Percentiles rank a stretch among this genome's conserved stretches.
These are phyloP conservation scores for Solanum rostratum DNA, from an alignment of 257 asterid genomes.

Conservation along the genomic window DNA sequence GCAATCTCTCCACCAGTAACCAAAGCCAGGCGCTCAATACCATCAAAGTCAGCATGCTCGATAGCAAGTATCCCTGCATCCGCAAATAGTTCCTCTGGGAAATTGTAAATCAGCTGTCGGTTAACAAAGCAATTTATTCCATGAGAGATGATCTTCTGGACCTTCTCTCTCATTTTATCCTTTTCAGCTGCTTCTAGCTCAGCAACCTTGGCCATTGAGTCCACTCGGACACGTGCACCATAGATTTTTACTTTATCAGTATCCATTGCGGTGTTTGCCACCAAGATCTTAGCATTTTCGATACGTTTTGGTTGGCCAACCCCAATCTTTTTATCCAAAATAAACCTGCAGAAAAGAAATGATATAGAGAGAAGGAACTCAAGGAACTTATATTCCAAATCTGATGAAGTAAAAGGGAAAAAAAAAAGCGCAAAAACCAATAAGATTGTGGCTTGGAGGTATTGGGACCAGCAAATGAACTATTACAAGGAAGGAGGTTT, in stretches of 20 bases:
- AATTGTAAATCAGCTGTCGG: constrained; percentile 78
- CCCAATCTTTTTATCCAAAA: constrained; percentile 88
- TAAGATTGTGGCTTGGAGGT: background rate
- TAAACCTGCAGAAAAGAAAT: constrained; percentile 41
- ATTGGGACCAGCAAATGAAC: background rate
- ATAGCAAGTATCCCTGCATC: constrained; percentile 91
- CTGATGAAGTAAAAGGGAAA: background rate
- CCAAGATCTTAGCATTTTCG: constrained; percentile 83
- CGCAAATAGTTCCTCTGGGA: constrained; percentile 86
- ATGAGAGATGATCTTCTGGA: constrained; percentile 72
- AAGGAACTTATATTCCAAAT: background rate
- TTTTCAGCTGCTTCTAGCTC: constrained; percentile 87
- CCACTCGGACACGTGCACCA: constrained; percentile 98
- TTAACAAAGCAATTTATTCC: constrained; percentile 89
- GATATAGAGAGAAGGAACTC: background rate
- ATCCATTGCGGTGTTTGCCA: constrained; percentile 93
- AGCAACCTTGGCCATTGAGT: constrained; percentile 95
- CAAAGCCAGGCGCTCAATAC: constrained; percentile 82
- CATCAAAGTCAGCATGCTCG: constrained; percentile 98
- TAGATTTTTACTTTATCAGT: constrained; percentile 88
- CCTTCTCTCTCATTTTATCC: constrained; percentile 90
- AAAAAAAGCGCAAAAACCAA: background rate
- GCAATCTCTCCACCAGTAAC: constrained; percentile 96
- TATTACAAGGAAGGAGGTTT: background rate
- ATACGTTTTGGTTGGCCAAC: constrained; percentile 92